These are phyloP conservation scores for Calonectria pseudoreteaudii DNA, from an alignment of 2,329 filamentous ascomycete genomes.

Conservation along the genomic window DNA sequence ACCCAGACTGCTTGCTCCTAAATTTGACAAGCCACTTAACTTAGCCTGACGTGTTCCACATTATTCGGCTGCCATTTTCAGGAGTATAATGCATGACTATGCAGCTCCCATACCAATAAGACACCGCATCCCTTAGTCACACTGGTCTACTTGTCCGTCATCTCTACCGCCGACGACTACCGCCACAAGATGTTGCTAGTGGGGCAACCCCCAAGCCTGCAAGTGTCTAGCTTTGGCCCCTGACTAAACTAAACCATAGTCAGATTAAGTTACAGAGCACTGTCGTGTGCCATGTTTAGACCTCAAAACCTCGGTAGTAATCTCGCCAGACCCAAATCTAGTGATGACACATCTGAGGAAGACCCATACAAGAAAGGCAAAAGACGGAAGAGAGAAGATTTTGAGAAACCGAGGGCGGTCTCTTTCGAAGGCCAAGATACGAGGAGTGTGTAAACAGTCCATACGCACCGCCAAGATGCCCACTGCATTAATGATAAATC, in stretches of 20 bases:
- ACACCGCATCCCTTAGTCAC: background rate
- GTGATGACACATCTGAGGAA: background rate
- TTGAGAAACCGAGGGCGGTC: background rate
- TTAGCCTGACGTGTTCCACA: background rate
- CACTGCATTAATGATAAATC: background rate
- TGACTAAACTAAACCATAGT: background rate
- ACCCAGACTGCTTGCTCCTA: background rate
- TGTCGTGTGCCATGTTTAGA: background rate
- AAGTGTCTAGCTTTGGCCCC: background rate
- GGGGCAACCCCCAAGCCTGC: background rate
- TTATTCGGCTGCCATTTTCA: background rate
- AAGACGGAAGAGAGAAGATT: background rate
- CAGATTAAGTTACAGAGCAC: background rate
- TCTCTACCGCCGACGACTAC: background rate
- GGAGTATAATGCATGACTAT: background rate
- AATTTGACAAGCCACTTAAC: background rate
- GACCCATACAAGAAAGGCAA: background rate
- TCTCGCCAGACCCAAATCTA: background rate
- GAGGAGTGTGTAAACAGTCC: background rate
- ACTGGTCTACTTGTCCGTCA: background rate
- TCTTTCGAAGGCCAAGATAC: background rate
- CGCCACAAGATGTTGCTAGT: background rate
- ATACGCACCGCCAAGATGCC: background rate
- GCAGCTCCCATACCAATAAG: background rate
- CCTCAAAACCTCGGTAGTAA: background rate